Conservation (phyloP, 176 grass and related monocot genomes). For the Olyra latifolia region DNA sequence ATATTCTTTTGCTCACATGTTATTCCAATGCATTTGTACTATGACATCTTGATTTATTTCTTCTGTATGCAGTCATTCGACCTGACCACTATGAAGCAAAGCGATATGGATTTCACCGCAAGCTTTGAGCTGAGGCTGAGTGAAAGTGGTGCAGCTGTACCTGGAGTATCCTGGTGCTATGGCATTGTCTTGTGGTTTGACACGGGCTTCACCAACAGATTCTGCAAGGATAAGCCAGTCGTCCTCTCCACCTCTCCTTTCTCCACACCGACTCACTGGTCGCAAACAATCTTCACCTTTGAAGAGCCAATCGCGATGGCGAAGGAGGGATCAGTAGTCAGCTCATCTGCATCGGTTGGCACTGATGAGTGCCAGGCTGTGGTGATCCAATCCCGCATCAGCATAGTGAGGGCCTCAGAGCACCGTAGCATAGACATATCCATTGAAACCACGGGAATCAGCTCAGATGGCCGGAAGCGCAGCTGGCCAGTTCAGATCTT, state of each 20-base stretch:
- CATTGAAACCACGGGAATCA: conserved; percentile 53
- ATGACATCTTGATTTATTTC: conserved; percentile 16
- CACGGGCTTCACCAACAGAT: conserved; percentile 67
- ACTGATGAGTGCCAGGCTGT: conserved; percentile 54
- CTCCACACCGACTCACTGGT: conserved; percentile 82
- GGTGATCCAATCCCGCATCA: conserved; percentile 57
- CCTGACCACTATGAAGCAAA: conserved; percentile 73
- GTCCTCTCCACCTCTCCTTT: conserved; percentile 83
- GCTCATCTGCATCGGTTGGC: conserved; percentile 45
- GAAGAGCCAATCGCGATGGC: conserved; percentile 70
- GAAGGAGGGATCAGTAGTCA: conserved; percentile 8
- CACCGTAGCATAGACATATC: conserved; percentile 86
- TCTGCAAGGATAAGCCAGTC: conserved; percentile 80
- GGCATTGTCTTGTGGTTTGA: conserved; percentile 95
- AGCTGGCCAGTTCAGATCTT: conserved; percentile 85
- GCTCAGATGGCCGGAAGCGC: conserved; percentile 50
- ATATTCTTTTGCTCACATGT: neutral
- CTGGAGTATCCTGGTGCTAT: conserved; percentile 55
- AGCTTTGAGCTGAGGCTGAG: conserved; percentile 68
- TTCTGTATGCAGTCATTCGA: conserved; percentile 66
- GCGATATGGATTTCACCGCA: conserved; percentile 88
- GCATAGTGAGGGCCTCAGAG: conserved; percentile 71
- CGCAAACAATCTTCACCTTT: conserved; percentile 82
- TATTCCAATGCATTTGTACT: neutral
- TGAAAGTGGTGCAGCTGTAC: neutral